Conservation (phyloP, 345 rosid genomes). For the Eutrema yunnanense region DNA sequence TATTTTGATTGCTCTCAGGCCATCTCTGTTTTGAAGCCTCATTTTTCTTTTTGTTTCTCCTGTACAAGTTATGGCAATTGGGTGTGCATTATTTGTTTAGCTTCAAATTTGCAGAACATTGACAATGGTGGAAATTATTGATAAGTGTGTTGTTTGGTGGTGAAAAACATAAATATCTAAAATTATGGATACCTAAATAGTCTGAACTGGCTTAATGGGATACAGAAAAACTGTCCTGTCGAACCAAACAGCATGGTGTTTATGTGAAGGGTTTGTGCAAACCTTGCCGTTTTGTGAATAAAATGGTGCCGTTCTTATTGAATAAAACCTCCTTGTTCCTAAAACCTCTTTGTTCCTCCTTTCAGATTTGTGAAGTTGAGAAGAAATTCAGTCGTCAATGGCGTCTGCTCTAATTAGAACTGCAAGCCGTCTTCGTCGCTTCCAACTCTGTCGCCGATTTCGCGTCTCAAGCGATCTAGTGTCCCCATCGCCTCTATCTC, state of each 20-base stretch:
- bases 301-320: neutral
- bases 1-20: neutral
- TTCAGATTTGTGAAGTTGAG: neutral
- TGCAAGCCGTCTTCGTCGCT: conserved; percentile 32
- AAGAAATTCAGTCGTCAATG: conserved; percentile 34
- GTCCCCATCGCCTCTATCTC: conserved; percentile 4
- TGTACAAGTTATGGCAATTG: neutral
- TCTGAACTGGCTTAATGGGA: neutral
- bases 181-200: neutral
- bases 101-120: neutral
- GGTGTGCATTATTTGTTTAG: neutral
- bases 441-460: conserved; percentile 15
- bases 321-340: neutral
- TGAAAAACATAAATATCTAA: neutral
- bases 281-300: neutral
- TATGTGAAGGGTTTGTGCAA: neutral
- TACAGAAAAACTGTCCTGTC: neutral
- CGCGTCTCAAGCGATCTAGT: conserved; percentile 15
- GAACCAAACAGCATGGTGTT: neutral
- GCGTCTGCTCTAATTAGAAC: conserved; percentile 46
- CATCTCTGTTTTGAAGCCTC: neutral
- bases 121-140: neutral
- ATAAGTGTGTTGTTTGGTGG: neutral
- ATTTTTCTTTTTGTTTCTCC: neutral
- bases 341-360: conserved; percentile 1